Percentiles rank a stretch among this genome's conserved stretches.
phyloP scores from a whole-genome alignment of 257 asterid genomes.

The Coffea eugenioides region DNA sequence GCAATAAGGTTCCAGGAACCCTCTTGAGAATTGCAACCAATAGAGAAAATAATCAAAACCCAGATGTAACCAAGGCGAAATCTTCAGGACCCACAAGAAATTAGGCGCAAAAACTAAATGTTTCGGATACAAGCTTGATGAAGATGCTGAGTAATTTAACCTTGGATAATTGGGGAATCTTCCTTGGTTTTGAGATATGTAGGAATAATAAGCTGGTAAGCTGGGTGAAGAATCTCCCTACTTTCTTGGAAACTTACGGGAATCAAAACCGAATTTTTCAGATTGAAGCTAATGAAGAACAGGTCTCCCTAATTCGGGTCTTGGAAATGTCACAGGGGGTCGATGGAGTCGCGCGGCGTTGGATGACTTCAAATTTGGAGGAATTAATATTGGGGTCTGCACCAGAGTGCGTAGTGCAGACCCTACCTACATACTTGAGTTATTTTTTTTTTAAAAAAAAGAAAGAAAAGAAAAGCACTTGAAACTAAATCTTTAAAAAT shows the following conservation, averaged over 20 bases:
- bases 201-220: background rate
- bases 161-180: background rate
- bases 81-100: background rate
- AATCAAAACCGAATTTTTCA: background rate
- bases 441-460: too few species aligned
- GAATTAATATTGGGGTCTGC: too few species aligned
- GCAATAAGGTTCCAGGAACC: background rate
- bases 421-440: too few species aligned
- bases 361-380: background rate
- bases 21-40: background rate
- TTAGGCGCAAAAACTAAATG: background rate
- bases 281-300: background rate
- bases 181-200: background rate
- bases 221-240: slow-evolving; percentile 3
- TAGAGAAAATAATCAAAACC: background rate
- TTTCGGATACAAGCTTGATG: slow-evolving; percentile 5
- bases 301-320: background rate
- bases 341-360: background rate
- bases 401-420: too few species aligned
- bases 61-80: background rate
- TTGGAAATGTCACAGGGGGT: background rate
- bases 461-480: too few species aligned
- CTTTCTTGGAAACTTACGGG: slow-evolving; percentile 8
- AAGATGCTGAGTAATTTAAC: background rate
- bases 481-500: too few species aligned